Conservation (phyloP, 2,329 filamentous ascomycete species). For the Coniosporium tulheliwenetii region DNA sequence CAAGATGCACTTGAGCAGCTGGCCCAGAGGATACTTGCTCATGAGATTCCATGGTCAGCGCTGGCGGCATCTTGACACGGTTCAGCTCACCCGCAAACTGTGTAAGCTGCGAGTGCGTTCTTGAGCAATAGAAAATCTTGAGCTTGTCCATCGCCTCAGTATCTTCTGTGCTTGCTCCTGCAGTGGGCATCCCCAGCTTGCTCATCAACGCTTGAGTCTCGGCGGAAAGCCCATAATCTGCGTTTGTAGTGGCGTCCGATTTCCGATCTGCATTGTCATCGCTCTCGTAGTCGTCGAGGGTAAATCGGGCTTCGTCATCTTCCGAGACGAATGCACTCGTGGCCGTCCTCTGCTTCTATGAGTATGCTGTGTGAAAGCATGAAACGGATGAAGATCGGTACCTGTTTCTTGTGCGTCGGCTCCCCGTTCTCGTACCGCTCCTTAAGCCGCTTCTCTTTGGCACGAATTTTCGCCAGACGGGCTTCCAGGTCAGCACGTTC, state of each 20-base stretch:
- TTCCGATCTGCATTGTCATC: constrained; percentile 33
- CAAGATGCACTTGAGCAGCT: constrained; percentile 13
- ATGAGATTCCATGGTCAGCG: constrained; percentile 16
- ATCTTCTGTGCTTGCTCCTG: constrained; percentile 21
- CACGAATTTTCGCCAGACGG: constrained; percentile 47
- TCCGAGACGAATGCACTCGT: constrained; percentile 6
- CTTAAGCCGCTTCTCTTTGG: constrained; percentile 44
- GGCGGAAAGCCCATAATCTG: constrained; percentile 43
- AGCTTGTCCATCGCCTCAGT: constrained; percentile 46
- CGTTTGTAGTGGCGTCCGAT: constrained; percentile 8
- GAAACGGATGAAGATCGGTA: no score
- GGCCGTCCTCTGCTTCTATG: no score
- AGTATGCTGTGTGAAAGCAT: no score
- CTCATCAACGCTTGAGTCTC: constrained; percentile 63
- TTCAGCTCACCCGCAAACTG: constrained; percentile 77
- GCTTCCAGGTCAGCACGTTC: constrained; percentile 59
- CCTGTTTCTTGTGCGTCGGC: constrained; percentile 30
- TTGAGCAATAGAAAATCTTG: constrained; percentile 84
- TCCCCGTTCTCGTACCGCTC: constrained; percentile 34
- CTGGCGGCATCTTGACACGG: constrained; percentile 61
- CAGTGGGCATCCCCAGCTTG: constrained; percentile 28
- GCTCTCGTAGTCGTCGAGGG: constrained; percentile 61
- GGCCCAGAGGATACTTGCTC: constrained; percentile 2
- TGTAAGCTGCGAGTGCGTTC: constrained; percentile 81
- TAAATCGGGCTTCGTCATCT: constrained; percentile 49